These are phyloP conservation scores for Clarireedia paspali DNA, from an alignment of 2,329 filamentous ascomycete species.

Conservation along the genomic window DNA sequence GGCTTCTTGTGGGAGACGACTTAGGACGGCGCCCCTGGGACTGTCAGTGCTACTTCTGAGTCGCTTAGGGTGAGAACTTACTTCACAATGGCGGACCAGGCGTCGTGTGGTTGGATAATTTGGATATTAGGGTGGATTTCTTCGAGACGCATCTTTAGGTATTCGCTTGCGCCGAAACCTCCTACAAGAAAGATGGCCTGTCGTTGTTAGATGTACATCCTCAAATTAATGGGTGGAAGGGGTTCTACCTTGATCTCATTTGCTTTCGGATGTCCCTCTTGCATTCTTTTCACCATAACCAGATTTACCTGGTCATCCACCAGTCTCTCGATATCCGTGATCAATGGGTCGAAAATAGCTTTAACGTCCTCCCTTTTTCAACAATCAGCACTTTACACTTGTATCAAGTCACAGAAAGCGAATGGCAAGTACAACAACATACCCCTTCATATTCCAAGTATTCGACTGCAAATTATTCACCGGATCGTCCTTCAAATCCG, in stretches of 20 bases:
- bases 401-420: background rate
- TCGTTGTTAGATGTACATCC: background rate
- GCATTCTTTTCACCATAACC: conserved; percentile 29
- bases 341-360: conserved; percentile 40
- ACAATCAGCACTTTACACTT: background rate
- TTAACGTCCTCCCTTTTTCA: conserved; percentile 42
- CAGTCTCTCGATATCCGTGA: conserved; percentile 34
- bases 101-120: conserved; percentile 16
- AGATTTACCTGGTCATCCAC: conserved; percentile 36
- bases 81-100: conserved; percentile 20
- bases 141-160: conserved; percentile 33
- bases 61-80: conserved; percentile 3
- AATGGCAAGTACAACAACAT: conserved; percentile 9
- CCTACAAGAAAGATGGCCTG: conserved; percentile 23
- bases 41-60: background rate
- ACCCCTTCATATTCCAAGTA: conserved; percentile 20
- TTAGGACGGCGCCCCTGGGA: conserved; percentile 18
- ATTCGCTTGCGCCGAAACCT: conserved; percentile 19
- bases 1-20: conserved; percentile 13
- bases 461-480: conserved; percentile 18
- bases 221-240: conserved; percentile 15
- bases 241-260: conserved; percentile 33
- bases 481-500: conserved; percentile 21
- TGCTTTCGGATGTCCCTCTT: conserved; percentile 35
- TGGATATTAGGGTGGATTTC: conserved; percentile 29